Conservation (phyloP, 306 rosid genomes). For the Glycine latifolia region DNA sequence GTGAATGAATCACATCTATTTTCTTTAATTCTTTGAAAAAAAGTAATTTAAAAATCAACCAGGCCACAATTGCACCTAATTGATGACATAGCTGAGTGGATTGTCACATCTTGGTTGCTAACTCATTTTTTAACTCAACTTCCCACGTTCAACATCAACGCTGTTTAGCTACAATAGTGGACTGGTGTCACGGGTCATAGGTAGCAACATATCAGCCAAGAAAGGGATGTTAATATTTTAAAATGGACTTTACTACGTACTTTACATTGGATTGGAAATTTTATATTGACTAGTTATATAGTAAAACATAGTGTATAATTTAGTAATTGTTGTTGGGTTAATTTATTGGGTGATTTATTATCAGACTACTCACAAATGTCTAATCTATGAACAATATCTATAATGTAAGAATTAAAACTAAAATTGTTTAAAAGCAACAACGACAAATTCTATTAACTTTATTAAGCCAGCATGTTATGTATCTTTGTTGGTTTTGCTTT, state of each 20-base stretch:
- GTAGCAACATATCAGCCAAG: background rate
- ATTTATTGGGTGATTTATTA: no score
- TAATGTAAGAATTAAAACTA: no score
- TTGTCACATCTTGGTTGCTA: conserved; percentile 34
- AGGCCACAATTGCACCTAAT: background rate
- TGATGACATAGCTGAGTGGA: conserved; percentile 18
- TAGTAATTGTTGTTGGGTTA: no score
- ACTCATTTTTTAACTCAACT: conserved; percentile 21
- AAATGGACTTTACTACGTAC: background rate
- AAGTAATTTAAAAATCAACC: background rate
- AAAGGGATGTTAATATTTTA: background rate
- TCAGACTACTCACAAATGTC: no score
- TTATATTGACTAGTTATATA: no score
- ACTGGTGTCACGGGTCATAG: background rate
- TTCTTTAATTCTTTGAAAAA: background rate
- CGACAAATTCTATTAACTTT: no score
- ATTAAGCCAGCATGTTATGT: no score
- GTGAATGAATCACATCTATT: background rate
- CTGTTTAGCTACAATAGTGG: background rate
- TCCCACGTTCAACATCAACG: conserved; percentile 21
- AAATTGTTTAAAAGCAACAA: no score
- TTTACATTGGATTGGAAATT: background rate
- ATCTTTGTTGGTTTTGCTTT: no score
- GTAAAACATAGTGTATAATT: no score
- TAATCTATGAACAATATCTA: no score